Evolutionary conservation across 495 filamentous ascomycete species (phyloP).

Genomic region (Podospora comata): DNA sequence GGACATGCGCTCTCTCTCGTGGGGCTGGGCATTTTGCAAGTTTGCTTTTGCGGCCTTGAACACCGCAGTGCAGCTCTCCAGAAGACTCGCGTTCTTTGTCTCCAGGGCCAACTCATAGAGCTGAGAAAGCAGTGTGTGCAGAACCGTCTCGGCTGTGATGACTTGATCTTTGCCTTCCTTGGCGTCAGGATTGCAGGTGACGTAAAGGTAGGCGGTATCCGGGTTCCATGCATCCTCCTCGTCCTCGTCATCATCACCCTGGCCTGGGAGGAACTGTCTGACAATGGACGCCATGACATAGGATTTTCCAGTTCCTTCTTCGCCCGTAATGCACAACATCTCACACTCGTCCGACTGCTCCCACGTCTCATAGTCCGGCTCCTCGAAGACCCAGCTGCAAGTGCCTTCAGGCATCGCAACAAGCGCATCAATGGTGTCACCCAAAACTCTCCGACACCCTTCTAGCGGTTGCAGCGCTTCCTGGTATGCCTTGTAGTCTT

Average conservation of each 20-base stretch:
- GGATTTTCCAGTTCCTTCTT: slow-evolving; percentile 28
- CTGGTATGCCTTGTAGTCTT: slow-evolving; percentile 23
- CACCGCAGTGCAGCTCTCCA: slow-evolving; percentile 28
- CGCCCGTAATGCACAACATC: slow-evolving; percentile 24
- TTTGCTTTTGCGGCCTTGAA: slow-evolving; percentile 22
- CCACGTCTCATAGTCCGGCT: slow-evolving; percentile 14
- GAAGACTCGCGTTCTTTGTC: slow-evolving; percentile 18
- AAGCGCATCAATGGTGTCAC: slow-evolving; percentile 21
- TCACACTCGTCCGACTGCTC: not conserved
- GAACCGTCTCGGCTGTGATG: slow-evolving; percentile 21
- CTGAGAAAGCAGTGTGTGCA: slow-evolving; percentile 21
- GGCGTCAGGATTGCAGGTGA: slow-evolving; percentile 16
- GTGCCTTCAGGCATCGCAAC: slow-evolving; percentile 23
- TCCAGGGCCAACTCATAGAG: slow-evolving; percentile 22
- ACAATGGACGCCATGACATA: slow-evolving; percentile 23
- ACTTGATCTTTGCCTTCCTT: not conserved
- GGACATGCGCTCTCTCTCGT: not conserved
- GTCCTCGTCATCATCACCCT: slow-evolving; percentile 6
- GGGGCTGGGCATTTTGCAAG: not conserved
- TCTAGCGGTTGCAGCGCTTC: slow-evolving; percentile 15
- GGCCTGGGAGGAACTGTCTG: not conserved
- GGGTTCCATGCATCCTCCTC: not conserved
- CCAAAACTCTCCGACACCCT: slow-evolving; percentile 8
- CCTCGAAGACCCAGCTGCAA: slow-evolving; percentile 26
- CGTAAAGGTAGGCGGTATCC: slow-evolving; percentile 19